A percentile compares a stretch with the other conserved stretches of the same genome.
Evolutionary conservation across 2,329 filamentous ascomycete genomes (phyloP).

Genomic region (Exophiala alcalophila): DNA sequence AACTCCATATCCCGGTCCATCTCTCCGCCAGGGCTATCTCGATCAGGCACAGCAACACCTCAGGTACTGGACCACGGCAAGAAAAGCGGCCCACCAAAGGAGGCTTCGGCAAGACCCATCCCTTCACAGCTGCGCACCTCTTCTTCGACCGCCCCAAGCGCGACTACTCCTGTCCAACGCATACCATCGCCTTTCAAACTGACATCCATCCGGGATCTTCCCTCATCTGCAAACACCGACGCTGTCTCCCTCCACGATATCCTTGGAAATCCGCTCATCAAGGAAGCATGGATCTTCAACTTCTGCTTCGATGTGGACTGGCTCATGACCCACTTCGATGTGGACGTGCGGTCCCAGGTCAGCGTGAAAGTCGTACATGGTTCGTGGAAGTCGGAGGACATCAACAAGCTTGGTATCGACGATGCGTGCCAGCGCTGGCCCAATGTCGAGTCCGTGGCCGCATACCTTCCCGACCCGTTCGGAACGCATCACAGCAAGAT

Average conservation of each 20-base stretch:
- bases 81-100: too few relatives aligned
- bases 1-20: slow-evolving; percentile 24
- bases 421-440: slow-evolving; percentile 58
- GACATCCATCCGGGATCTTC: slow-evolving; percentile 65
- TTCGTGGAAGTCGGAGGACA: slow-evolving; percentile 66
- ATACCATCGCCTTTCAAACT: slow-evolving; percentile 67
- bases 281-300: slow-evolving; percentile 59
- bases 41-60: slow-evolving; percentile 12
- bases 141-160: too few relatives aligned
- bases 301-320: slow-evolving; percentile 58
- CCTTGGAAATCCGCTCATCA: slow-evolving; percentile 70
- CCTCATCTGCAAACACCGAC: slow-evolving; percentile 60
- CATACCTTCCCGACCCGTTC: slow-evolving; percentile 78
- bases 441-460: slow-evolving; percentile 69
- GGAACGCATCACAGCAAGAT: slow-evolving; percentile 87
- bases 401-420: slow-evolving; percentile 55
- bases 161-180: slow-evolving; percentile 18
- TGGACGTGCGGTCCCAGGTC: slow-evolving; percentile 52
- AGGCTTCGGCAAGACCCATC: too few relatives aligned
- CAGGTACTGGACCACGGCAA: too few relatives aligned
- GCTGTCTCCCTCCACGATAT: slow-evolving; percentile 65
- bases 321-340: slow-evolving; percentile 58
- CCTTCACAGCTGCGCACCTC: too few relatives aligned
- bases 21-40: slow-evolving; percentile 17
- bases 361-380: slow-evolving; percentile 61